These are phyloP conservation scores for Lathyrus tuberosus DNA, from an alignment of 306 rosid genomes.

Conservation along the genomic window DNA sequence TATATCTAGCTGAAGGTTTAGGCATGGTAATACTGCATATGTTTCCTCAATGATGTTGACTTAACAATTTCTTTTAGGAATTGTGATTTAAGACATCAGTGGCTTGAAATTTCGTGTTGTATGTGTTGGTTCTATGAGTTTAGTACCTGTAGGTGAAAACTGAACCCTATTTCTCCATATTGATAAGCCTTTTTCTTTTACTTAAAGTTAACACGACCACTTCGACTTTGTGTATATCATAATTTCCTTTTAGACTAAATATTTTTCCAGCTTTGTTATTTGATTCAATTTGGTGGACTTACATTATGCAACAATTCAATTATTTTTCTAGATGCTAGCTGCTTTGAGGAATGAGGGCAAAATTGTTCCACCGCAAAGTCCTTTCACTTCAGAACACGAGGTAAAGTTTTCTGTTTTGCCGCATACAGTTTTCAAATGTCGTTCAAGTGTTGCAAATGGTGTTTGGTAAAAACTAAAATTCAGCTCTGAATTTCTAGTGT, in stretches of 20 bases:
- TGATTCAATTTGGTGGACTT: constrained; percentile 40
- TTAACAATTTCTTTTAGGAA: constrained; percentile 32
- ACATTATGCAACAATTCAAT: constrained; percentile 34
- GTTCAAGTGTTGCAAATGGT: neutral
- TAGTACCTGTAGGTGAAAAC: constrained; percentile 22
- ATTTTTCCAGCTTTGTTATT: constrained; percentile 24
- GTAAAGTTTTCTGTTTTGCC: constrained; percentile 45
- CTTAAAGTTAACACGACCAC: constrained; percentile 15
- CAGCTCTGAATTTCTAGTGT: neutral
- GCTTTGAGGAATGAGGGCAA: constrained; percentile 75
- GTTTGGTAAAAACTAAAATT: constrained; percentile 16
- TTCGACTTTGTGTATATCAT: constrained; percentile 3
- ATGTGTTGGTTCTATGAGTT: constrained; percentile 29
- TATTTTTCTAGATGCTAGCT: constrained; percentile 79
- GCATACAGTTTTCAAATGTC: constrained; percentile 7
- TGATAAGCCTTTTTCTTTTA: constrained; percentile 7
- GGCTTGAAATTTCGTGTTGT: constrained; percentile 26
- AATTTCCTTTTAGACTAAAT: constrained; percentile 6
- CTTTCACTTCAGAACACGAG: constrained; percentile 91
- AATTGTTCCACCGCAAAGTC: constrained; percentile 58
- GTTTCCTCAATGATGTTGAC: constrained; percentile 31
- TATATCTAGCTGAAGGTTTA: constrained; percentile 89
- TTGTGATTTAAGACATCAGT: neutral
- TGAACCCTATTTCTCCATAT: constrained; percentile 27
- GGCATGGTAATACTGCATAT: constrained; percentile 65